Base-by-base conservation (phyloP, 176 grass and related monocot species). In the Eremochloa ophiuroides region DNA sequence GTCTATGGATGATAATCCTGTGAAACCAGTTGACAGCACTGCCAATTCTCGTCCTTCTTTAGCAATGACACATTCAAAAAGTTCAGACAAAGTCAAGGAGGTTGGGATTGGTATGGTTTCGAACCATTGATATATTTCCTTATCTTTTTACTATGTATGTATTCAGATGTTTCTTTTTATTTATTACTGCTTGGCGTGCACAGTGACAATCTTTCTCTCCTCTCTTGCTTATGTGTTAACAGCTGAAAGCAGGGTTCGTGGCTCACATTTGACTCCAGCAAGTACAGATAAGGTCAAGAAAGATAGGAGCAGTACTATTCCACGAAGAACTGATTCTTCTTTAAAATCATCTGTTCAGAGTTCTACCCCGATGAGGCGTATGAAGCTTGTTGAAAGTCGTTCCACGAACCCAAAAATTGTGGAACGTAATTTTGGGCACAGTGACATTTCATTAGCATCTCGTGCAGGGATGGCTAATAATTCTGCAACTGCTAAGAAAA, bases 281-380 rank as follows among this genome's bases (percentile, higher is more conserved):
- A 83, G 33, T 71, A 48, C 67, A 78, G 75, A 82, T 48, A 83
- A 86, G 73, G 63, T 66, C 65, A 87, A 69, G 79, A 89, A 84
- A 86, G 85, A 87, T 71, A 94, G 78, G 79, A 89, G 15, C 74
- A 76, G 59, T 64, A 50, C 40, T 59, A 50, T 53, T 46, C 48
- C 80, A 82, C 77, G 85, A 89, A 89, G 86, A 85, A 48, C 85
- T 77, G 81, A 87, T 91, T 85, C 81, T 44, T 87, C 89, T 79
- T 77, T 80, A 5, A 89, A 87, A 85, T 73, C 86, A 79, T 91
- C 81, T 37, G 22, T 60, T 79, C 41, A 75, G 66, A 75, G 63
- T 80, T 55, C 80, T 66, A 89, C 86, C 55, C 63, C 84, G 48
- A 35, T 81, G 28, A 74, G 80, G 65, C 73, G 69, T 71, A 86